Conservation (phyloP, 2,329 filamentous ascomycete genomes). For the Xylariaceae sp. region DNA sequence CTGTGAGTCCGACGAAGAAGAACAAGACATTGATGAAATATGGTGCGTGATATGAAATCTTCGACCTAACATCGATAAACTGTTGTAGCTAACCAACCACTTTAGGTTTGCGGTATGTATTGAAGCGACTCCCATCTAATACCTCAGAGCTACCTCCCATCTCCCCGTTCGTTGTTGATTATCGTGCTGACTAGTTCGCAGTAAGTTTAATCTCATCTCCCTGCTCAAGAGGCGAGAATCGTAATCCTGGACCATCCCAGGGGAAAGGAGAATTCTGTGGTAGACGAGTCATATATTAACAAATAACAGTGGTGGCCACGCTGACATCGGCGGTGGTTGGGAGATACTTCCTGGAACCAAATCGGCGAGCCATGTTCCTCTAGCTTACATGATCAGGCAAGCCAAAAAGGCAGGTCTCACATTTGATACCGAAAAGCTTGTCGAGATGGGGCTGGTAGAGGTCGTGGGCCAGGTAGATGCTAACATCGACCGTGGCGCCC, state of each 20-base stretch:
- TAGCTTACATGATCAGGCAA: constrained; percentile 68
- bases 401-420: constrained; percentile 61
- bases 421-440: constrained; percentile 66
- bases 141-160: not conserved
- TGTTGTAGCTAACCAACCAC: constrained; percentile 6
- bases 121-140: not conserved
- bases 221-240: not conserved
- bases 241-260: not conserved
- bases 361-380: constrained; percentile 62
- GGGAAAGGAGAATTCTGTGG: not conserved
- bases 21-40: constrained; percentile 73
- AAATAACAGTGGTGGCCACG: constrained; percentile 57
- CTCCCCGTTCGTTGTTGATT: not conserved
- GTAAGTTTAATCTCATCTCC: constrained; percentile 10
- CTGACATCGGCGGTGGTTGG: constrained; percentile 77
- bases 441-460: constrained; percentile 59
- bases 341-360: constrained; percentile 53
- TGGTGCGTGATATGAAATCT: constrained; percentile 42
- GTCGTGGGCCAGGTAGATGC: constrained; percentile 35
- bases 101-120: constrained; percentile 48
- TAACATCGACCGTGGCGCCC: not conserved
- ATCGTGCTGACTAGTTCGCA: constrained; percentile 8
- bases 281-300: constrained; percentile 1
- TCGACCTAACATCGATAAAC: not conserved
- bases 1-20: constrained; percentile 44